Percentiles rank a stretch among this genome's conserved stretches.
Evolutionary conservation across 2,329 filamentous ascomycete species (phyloP).

Genomic region (Malbranchea cinnamomea): DNA sequence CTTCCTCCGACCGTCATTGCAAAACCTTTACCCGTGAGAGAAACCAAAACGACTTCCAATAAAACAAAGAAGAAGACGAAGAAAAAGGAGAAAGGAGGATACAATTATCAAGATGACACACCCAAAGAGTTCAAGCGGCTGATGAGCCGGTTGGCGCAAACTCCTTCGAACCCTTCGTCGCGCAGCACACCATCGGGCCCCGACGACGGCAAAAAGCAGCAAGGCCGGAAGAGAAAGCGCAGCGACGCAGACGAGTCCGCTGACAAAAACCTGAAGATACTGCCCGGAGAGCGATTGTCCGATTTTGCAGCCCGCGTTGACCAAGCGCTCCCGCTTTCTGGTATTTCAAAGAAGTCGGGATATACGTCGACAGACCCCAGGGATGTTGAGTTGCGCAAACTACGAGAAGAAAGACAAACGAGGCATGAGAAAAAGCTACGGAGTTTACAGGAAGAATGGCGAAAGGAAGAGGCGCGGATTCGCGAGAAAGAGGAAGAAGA

Average conservation of each 20-base stretch:
- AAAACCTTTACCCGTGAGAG: constrained; percentile 42
- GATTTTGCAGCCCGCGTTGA: constrained; percentile 76
- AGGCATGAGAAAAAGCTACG: constrained; percentile 70
- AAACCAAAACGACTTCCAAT: constrained; percentile 23
- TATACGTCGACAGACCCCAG: constrained; percentile 9
- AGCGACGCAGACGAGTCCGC: constrained; percentile 13
- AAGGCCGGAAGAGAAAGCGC: constrained; percentile 36
- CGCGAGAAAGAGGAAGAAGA: constrained; percentile 68
- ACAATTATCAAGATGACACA: constrained; percentile 57
- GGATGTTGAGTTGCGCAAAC: constrained; percentile 15
- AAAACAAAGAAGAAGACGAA: constrained; percentile 17
- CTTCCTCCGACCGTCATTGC: constrained; percentile 48
- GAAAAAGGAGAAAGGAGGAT: constrained; percentile 19
- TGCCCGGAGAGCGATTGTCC: constrained; percentile 66
- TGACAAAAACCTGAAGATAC: constrained; percentile 45
- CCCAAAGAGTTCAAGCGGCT: constrained; percentile 76
- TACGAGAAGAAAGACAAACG: constrained; percentile 48
- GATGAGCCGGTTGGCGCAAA: too few relatives aligned
- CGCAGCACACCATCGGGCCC: neutral
- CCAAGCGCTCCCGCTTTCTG: constrained; percentile 61
- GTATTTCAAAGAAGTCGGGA: constrained; percentile 47
- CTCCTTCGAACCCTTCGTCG: constrained; percentile 7
- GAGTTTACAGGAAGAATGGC: constrained; percentile 44
- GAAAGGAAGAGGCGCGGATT: constrained; percentile 37
- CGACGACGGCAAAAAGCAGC: constrained; percentile 18